These are phyloP conservation scores for Colletotrichum sansevieriae DNA, from an alignment of 2,329 filamentous ascomycete species.

Conservation along the genomic window DNA sequence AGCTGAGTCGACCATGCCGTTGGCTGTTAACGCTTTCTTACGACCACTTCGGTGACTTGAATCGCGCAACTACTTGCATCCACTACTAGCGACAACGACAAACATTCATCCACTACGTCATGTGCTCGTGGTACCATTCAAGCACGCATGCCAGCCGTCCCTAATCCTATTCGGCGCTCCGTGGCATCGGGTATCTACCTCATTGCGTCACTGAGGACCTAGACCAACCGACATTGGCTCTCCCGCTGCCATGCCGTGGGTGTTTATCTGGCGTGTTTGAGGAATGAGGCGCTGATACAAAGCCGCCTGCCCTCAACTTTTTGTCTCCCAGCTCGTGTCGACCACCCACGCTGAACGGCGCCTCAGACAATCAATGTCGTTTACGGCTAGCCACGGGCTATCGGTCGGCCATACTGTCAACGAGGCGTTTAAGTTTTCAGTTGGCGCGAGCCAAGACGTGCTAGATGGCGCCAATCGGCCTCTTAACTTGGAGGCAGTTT, in stretches of 20 bases:
- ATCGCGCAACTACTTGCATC: not conserved
- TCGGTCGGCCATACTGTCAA: slow-evolving; percentile 27
- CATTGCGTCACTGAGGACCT: slow-evolving; percentile 33
- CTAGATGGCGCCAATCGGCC: slow-evolving; percentile 6
- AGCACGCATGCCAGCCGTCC: slow-evolving; percentile 14
- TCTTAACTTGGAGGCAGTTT: not conserved
- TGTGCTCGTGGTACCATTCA: slow-evolving; percentile 18
- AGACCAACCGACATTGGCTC: slow-evolving; percentile 8
- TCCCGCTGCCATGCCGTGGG: not conserved
- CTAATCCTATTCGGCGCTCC: slow-evolving; percentile 4
- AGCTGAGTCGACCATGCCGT: slow-evolving; percentile 14
- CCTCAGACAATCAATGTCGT: slow-evolving; percentile 11
- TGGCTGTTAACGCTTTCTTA: slow-evolving; percentile 14
- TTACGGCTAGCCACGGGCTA: slow-evolving; percentile 33
- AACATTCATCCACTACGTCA: not conserved
- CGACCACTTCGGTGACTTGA: slow-evolving; percentile 9
- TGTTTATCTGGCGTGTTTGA: slow-evolving; percentile 18
- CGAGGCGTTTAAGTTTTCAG: slow-evolving; percentile 30
- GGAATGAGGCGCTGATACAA: not conserved
- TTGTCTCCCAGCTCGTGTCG: slow-evolving; percentile 2
- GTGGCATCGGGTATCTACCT: slow-evolving; percentile 40
- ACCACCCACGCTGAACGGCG: not conserved
- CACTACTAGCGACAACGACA: not conserved
- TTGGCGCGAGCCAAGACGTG: slow-evolving; percentile 31
- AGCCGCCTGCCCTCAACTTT: slow-evolving; percentile 10